phyloP scores from a whole-genome alignment of 164 flowering plant genomes.

The Tinospora cordifolia region DNA sequence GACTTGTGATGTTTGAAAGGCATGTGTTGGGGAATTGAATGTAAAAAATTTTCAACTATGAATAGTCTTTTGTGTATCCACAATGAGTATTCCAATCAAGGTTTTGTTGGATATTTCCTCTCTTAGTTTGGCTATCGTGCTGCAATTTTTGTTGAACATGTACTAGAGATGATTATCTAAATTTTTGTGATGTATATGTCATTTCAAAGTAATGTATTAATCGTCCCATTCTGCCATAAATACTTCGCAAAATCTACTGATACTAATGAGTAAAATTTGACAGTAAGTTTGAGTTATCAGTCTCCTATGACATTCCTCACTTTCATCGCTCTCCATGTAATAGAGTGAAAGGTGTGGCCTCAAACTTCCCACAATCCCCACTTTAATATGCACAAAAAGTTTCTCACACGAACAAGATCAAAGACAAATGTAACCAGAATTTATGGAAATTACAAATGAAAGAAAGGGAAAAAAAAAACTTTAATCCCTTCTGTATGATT shows the following conservation, averaged over 20 bases:
- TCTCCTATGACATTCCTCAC: no score
- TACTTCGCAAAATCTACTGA: no score
- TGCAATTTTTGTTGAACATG: neutral
- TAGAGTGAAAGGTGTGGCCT: no score
- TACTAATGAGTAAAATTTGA: no score
- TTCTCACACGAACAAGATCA: neutral
- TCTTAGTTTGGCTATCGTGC: neutral
- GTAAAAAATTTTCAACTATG: slow-evolving; percentile 1
- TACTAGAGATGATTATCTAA: neutral
- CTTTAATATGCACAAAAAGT: neutral
- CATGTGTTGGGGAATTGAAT: neutral
- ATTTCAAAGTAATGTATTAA: no score
- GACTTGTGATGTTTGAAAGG: neutral
- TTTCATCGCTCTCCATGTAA: no score
- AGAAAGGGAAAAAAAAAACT: neutral
- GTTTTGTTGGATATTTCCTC: neutral
- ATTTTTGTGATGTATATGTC: no score
- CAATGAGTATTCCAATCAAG: neutral
- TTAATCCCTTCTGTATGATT: neutral
- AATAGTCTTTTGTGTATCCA: slow-evolving; percentile 13
- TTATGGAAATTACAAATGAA: neutral
- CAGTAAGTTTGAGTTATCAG: no score
- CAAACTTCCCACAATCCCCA: neutral
- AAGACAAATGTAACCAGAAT: neutral
- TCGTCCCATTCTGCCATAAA: no score